Evolutionary conservation across 2,329 filamentous ascomycete species (phyloP), one percentile per base, ranked within the genome.

Genomic region (Nigrospora osmanthi): DNA sequence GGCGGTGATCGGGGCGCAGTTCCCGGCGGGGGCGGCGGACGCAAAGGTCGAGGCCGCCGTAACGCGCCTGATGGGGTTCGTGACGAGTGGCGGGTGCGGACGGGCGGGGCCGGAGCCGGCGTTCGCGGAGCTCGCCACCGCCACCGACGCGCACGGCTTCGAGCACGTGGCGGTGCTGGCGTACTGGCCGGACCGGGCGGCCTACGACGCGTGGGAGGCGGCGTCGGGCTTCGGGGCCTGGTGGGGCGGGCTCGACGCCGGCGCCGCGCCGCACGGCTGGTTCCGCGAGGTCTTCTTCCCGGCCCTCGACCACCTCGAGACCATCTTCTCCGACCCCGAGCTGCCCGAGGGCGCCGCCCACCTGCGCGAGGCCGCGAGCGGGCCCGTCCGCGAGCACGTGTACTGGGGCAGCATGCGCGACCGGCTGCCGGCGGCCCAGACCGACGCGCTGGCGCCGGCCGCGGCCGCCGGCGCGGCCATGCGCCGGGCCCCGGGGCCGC

Each of bases 321-420:
- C 66, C 0, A 55, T 72, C 11, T 68, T 68, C 45, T 68, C 66
- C 4, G 61, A 61, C 44, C 55, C 58, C 19, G 48, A 53, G 16
- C 52, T 59, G 2, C 59, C 60, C 6, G 68, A 72, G 47, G 69
- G 69, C 12, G 64, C 60, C 10, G 66, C 64, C 7, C 54, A 68
- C 47, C 64, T 72, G 66, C 51, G 62, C 5, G 58, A 62, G 6
- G 47, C 48, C 3, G 54, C 68, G 5, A 65, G 60, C 15, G 65
- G 64, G 0, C 57, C 59, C 30, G 55, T 73, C 14, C 50, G 58
- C 34, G 65, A 72, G 52, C 69, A 72, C 49, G 65, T 59, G 1
- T 72, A 72, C 49, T 72, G 67, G 67, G 70, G 68, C 2, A 69
- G 66, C 50, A 69, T 70, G 67, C 60, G 68, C 13, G 68, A 72